Evolutionary conservation across 805 yeast species (phyloP), one percentile per base, ranked within the genome.

Genomic region (Kazachstania kunashirensis): DNA sequence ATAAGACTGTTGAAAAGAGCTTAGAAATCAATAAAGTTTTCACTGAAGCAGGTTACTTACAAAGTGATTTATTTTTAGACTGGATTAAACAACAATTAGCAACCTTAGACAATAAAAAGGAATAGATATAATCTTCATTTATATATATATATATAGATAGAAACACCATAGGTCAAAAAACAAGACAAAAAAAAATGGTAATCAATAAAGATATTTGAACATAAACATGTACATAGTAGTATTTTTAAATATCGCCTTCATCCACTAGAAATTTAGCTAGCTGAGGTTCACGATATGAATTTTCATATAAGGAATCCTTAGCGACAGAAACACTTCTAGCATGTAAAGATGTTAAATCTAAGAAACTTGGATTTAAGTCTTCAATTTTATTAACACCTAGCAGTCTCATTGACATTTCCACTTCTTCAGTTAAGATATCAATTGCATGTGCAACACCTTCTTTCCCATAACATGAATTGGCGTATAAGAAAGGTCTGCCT

Each of bases 371-470:
- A 41, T 74, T 66, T 38, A 85, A 64, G 27, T 85, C 73, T 13
- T 64, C 67, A 25, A 85, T 57, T 29, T 64, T 70, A 11, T 70
- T 72, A 13, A 74, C 89, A 30, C 95, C 95, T 25, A 84, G 55
- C 35, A 85, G 63, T 44, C 92, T 69, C 94, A 85, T 81, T 50
- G 77, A 74, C 79, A 81, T 75, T 37, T 67, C 74, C 16, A 84
- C 46, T 54, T 84, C 95, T 41, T 76, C 80, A 44, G 73, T 74
- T 44, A 85, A 62, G 39, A 84, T 60, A 38, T 73, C 73, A 38
- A 75, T 67, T 2, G 79, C 75, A 46, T 65, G 73, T 16, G 67
- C 64, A 11, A 77, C 84, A 45, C 84, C 84, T 12, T 65, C 66
- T 46, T 74, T 79, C 15, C 84, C 84, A 49, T 75, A 77, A 5